These are phyloP conservation scores for Strobilomyces dryophilus DNA, from an alignment of 768 basidiomycete genomes.

Conservation along the genomic window DNA sequence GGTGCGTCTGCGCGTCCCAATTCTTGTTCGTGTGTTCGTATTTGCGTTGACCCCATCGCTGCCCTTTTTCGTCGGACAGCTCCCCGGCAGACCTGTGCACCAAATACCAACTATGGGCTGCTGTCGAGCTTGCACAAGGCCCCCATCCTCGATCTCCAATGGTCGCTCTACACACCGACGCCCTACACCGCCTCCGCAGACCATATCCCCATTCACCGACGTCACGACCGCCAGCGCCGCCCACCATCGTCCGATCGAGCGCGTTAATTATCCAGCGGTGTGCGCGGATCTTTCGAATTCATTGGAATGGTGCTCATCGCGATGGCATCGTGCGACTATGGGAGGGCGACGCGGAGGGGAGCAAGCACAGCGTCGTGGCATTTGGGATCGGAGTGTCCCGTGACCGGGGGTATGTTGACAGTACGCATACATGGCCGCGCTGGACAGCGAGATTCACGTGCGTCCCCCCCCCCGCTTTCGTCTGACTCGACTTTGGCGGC, in stretches of 20 bases:
- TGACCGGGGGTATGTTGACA: slow-evolving; percentile 87
- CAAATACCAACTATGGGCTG: slow-evolving; percentile 90
- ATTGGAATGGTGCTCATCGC: slow-evolving; percentile 80
- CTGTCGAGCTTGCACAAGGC: slow-evolving; percentile 83
- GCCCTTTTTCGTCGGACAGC: slow-evolving; percentile 40
- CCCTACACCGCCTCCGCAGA: slow-evolving; percentile 91
- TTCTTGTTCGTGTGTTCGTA: neutral
- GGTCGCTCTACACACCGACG: slow-evolving; percentile 69
- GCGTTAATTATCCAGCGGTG: no score
- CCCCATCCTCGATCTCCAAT: slow-evolving; percentile 89
- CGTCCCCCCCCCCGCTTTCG: slow-evolving; percentile 27
- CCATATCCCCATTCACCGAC: slow-evolving; percentile 75
- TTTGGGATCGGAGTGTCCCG: slow-evolving; percentile 86
- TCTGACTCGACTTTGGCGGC: neutral
- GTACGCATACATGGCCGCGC: slow-evolving; percentile 82
- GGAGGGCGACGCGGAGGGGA: slow-evolving; percentile 87
- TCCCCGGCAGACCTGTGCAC: slow-evolving; percentile 86
- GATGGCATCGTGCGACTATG: slow-evolving; percentile 90
- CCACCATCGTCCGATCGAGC: slow-evolving; percentile 85
- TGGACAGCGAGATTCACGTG: slow-evolving; percentile 97
- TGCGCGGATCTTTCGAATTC: no score
- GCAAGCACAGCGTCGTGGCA: slow-evolving; percentile 70
- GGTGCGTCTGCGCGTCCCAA: slow-evolving; percentile 73
- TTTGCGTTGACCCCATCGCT: neutral
- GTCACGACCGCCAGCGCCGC: slow-evolving; percentile 81